Conservation (phyloP, 1,139 yeast species). For the Geotrichum siamense region DNA sequence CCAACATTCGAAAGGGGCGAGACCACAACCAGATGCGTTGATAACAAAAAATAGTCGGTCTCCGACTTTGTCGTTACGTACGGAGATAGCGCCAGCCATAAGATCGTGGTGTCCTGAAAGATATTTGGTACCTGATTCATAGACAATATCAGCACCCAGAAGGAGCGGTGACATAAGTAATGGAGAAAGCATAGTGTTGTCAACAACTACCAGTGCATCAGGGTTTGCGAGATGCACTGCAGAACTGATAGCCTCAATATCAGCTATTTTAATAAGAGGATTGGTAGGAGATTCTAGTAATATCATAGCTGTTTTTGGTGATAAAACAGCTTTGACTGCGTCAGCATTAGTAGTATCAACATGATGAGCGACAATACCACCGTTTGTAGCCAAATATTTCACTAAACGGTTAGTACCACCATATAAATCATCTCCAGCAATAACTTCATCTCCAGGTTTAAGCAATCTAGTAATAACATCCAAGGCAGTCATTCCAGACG, state of each 20-base stretch:
- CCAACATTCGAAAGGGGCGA: conserved; percentile 91
- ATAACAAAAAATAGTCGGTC: conserved; percentile 66
- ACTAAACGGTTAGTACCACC: conserved; percentile 88
- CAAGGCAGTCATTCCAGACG: conserved; percentile 88
- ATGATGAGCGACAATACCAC: conserved; percentile 64
- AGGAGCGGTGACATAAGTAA: conserved; percentile 76
- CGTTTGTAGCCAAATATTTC: conserved; percentile 60
- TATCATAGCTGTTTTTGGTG: conserved; percentile 59
- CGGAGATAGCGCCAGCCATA: conserved; percentile 89
- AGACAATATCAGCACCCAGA: conserved; percentile 81
- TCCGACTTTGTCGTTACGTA: conserved; percentile 55
- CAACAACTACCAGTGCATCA: conserved; percentile 70
- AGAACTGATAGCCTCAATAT: conserved; percentile 57
- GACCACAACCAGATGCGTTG: conserved; percentile 85
- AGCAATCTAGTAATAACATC: conserved; percentile 74
- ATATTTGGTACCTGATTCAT: conserved; percentile 89
- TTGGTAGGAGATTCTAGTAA: conserved; percentile 87
- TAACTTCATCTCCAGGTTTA: conserved; percentile 72
- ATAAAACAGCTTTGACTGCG: conserved; percentile 40
- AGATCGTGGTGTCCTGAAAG: conserved; percentile 91
- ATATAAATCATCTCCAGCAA: conserved; percentile 89
- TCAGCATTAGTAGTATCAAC: conserved; percentile 73
- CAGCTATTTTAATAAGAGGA: conserved; percentile 82
- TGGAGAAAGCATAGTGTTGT: conserved; percentile 96
- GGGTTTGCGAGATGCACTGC: conserved; percentile 65